Percentiles rank a stretch among this genome's conserved stretches.
These are phyloP conservation scores for Ajuga reptans DNA, from an alignment of 305 asterid genomes.

Conservation along the genomic window DNA sequence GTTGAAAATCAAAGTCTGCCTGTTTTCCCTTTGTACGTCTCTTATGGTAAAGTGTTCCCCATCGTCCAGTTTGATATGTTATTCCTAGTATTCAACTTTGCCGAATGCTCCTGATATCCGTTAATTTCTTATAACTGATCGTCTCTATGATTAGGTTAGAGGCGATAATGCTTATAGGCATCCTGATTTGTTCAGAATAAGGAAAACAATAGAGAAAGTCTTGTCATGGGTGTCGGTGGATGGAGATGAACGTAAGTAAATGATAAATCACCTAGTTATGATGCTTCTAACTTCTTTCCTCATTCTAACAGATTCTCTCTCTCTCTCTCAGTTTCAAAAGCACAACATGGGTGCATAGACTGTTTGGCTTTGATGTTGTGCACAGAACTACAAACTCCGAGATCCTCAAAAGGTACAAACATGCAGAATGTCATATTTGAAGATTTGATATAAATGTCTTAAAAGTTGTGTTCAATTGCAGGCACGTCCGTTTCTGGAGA, in stretches of 20 bases:
- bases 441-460: constrained; percentile 8
- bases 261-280: constrained; percentile 11
- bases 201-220: constrained; percentile 41
- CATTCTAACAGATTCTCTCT: constrained; percentile 14
- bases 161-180: constrained; percentile 42
- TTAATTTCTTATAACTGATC: not conserved
- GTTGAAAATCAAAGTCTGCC: constrained; percentile 59
- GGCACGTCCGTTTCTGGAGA: constrained; percentile 29
- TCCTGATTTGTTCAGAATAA: constrained; percentile 44
- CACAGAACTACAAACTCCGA: constrained; percentile 49
- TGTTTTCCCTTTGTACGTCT: constrained; percentile 72
- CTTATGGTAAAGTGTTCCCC: constrained; percentile 49
- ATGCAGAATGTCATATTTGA: not conserved
- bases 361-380: constrained; percentile 78
- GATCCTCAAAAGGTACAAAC: constrained; percentile 28
- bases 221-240: constrained; percentile 58
- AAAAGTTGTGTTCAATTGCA: constrained; percentile 23
- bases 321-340: constrained; percentile 59
- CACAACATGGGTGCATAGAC: constrained; percentile 95
- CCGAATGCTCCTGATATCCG: not conserved
- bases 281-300: not conserved
- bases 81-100: constrained; percentile 10
- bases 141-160: constrained; percentile 45
- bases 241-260: constrained; percentile 56
- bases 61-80: constrained; percentile 11